These are phyloP conservation scores for Sarocladium strictum DNA, from an alignment of 2,329 filamentous ascomycete genomes.

Conservation along the genomic window DNA sequence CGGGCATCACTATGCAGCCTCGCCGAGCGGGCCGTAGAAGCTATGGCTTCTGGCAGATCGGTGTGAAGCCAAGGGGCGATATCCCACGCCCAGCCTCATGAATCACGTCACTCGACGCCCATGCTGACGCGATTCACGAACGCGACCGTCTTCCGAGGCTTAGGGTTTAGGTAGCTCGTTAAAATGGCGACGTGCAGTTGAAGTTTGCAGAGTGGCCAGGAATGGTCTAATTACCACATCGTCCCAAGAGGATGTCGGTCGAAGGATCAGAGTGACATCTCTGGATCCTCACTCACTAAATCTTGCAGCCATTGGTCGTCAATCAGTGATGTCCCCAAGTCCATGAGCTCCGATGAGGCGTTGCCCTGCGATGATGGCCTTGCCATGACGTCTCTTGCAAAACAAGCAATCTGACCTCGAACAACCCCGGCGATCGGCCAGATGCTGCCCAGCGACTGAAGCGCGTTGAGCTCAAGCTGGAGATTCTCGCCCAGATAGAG, in stretches of 20 bases:
- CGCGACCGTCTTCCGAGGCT: too few species aligned
- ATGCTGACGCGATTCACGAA: too few species aligned
- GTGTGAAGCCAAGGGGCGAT: not conserved
- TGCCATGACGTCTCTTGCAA: slow-evolving; percentile 5
- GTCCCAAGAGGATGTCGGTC: too few species aligned
- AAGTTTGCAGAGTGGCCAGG: too few species aligned
- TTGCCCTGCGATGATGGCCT: not conserved
- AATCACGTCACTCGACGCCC: too few species aligned
- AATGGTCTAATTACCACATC: too few species aligned
- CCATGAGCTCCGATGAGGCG: not conserved
- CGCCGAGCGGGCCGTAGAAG: not conserved
- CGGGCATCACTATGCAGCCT: not conserved
- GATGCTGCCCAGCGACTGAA: slow-evolving; percentile 7
- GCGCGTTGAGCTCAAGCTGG: slow-evolving; percentile 10
- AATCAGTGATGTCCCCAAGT: not conserved
- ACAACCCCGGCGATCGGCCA: slow-evolving; percentile 11
- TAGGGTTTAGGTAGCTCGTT: too few species aligned
- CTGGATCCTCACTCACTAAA: not conserved
- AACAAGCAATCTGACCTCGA: slow-evolving; percentile 9
- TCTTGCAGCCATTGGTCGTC: slow-evolving; percentile 9
- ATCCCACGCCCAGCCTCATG: not conserved
- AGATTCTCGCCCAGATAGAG: slow-evolving; percentile 10
- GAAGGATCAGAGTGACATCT: not conserved
- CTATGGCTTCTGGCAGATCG: not conserved
- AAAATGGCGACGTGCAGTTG: too few species aligned